These are phyloP conservation scores for Epichloe typhina DNA, from an alignment of 2,329 filamentous ascomycete species.

Conservation along the genomic window DNA sequence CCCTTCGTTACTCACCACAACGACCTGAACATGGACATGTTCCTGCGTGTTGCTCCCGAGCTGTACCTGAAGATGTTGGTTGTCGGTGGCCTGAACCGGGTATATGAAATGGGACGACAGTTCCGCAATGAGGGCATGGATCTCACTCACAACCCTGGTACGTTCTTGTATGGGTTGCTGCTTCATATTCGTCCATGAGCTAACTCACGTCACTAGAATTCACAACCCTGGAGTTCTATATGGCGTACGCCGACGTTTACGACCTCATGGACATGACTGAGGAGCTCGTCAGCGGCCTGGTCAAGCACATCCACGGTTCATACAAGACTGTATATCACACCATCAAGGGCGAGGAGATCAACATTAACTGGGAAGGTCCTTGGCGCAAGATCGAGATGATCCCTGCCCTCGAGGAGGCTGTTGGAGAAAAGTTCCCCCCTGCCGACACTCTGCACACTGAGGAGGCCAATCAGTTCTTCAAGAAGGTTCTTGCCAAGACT, in stretches of 20 bases:
- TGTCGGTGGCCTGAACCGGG: conserved; percentile 84
- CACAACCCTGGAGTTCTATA: conserved; percentile 95
- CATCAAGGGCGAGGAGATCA: conserved; percentile 71
- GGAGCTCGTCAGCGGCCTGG: conserved; percentile 78
- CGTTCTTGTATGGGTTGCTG: conserved; percentile 1
- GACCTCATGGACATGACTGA: conserved; percentile 75
- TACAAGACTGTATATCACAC: conserved; percentile 81
- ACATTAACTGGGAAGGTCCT: conserved; percentile 91
- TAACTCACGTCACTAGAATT: conserved; percentile 49
- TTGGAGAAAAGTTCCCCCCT: conserved; percentile 86
- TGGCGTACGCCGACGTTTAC: conserved; percentile 83
- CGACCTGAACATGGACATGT: conserved; percentile 87
- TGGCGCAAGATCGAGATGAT: conserved; percentile 97
- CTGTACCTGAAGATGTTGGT: conserved; percentile 93
- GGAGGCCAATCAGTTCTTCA: conserved; percentile 82
- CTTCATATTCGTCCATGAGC: neutral
- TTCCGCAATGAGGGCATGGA: conserved; percentile 77
- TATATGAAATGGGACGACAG: conserved; percentile 90
- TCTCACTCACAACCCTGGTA: conserved; percentile 67
- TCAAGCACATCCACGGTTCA: conserved; percentile 76
- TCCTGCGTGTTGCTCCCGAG: conserved; percentile 83
- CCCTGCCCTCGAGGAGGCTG: conserved; percentile 64
- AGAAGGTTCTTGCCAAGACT: conserved; percentile 72
- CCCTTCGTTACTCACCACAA: conserved; percentile 96
- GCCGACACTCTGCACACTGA: conserved; percentile 79